Base-by-base conservation (phyloP, 2,329 filamentous ascomycete species). In the Stagonosporopsis tanaceti region DNA sequence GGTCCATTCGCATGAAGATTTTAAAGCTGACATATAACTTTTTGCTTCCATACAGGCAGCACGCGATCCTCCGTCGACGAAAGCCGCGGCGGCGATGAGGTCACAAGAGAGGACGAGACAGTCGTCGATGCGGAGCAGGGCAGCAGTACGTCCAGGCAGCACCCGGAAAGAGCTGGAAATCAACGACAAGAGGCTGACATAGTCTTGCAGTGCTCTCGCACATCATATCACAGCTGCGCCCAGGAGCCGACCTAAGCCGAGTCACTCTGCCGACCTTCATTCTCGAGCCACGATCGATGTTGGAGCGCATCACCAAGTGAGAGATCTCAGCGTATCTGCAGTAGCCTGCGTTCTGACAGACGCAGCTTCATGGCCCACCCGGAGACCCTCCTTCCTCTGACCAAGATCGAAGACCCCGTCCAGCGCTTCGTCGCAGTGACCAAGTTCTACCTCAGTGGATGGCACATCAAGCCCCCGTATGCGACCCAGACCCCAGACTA, bases 251-350 rank as follows among this genome's bases (percentile, higher is more conserved):
- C 77, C 83, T 99, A 68, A 97, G 93, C 78, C 87, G 94, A 68
- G 93, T 99, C 61, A 94, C 95, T 34, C 83, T 99, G 54, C 95
- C 95, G 38, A 99, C 95, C 45, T 99, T 99, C 77, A 99, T 99
- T 71, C 87, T 99, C 68, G 95, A 99, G 78, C 95, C 95, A 24
- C 89, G 93, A 72, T 97, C 93, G 69, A 99, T 99, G 95, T 82
- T 99, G 69, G 95, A 99, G 80, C 88, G 95, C 69, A 99, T 99
- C 76, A 99, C 95, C 72, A 99, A 99, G 93, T 97, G 81, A 66
- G 87, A 81, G 12, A 11, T 15, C 22, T 40, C 35, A 6, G 17
- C 12, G 25, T n/a, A n/a, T 9, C 27, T 20, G 34, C 6, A 11
- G 27, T 0, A 14, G 14, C 22, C n/a, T n/a, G 32, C 47, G 20